phyloP scores from a whole-genome alignment of 1,284 basidiomycete genomes.

The Kalmanozyma brasiliensis region DNA sequence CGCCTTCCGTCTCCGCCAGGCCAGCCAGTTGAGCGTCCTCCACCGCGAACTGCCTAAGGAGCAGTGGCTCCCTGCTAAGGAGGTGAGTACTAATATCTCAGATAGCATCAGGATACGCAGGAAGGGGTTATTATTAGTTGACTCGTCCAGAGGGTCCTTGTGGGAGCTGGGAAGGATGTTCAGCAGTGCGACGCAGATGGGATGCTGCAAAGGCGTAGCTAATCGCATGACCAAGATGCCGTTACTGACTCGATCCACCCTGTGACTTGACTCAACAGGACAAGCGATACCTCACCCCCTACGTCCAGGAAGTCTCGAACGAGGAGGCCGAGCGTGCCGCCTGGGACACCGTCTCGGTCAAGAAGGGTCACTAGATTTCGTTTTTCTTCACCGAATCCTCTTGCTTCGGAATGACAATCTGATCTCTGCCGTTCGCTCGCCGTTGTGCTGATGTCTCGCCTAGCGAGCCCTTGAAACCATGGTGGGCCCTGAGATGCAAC shows the following conservation, averaged over 20 bases:
- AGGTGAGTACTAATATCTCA: constrained; percentile 77
- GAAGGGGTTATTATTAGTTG: too few species aligned
- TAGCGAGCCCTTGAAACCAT: too few species aligned
- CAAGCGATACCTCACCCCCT: constrained; percentile 85
- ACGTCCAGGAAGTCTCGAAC: constrained; percentile 78
- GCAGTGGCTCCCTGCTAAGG: constrained; percentile 81
- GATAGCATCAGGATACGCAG: too few species aligned
- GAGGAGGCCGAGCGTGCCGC: constrained; percentile 83
- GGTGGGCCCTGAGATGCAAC: too few species aligned
- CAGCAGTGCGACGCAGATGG: too few species aligned
- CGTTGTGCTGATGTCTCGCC: too few species aligned
- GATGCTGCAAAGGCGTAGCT: too few species aligned
- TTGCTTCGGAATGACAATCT: neutral
- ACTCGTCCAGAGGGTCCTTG: too few species aligned
- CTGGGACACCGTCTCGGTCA: constrained; percentile 78
- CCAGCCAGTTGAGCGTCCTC: constrained; percentile 81
- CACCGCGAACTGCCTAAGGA: constrained; percentile 87
- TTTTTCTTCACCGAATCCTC: neutral
- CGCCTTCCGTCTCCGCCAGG: constrained; percentile 86
- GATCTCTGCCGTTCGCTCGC: too few species aligned
- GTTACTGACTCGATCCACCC: constrained; percentile 5
- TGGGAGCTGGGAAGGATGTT: too few species aligned
- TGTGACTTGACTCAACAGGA: constrained; percentile 74
- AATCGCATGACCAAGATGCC: too few species aligned
- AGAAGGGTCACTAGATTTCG: constrained; percentile 50